Evolutionary conservation across 345 rosid species (phyloP), one percentile per base, ranked within the genome.

Genomic region (Crucihimalaya himalaica): DNA sequence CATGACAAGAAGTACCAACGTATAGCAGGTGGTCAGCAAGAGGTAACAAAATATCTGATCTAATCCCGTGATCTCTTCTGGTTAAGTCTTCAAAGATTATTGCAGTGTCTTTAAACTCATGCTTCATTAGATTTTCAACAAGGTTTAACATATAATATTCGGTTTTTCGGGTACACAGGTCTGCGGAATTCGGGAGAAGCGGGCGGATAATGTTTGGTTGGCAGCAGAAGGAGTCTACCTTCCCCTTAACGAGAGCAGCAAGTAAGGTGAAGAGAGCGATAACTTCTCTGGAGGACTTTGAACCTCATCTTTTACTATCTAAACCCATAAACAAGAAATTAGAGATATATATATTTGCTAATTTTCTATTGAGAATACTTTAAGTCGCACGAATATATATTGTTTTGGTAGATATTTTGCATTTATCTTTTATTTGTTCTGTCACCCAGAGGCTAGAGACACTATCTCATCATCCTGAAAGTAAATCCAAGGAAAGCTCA

Each of bases 11-110:
- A 89, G 78, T 96, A 92, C 85, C 84, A 86, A 68, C 85, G 98
- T n/a, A 89, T 92, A 52, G 99, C 98, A 56, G 99, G 99, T 63
- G 98, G 97, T n/a, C 99, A 96, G 76, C 99, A 96, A 74, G 99
- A 96, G 97, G 98, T 92, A 74, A 79, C 78, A 3, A 27, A 65
- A 43, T 18, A 7, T 25, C 42, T 37, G 39, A 54, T 39, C 28
- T 4, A 47, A 18, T 6, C 20, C 19, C 40, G 1, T 37, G 40
- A 35, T 3, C 40, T 35, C 40, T 35, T 9, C 39, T 35, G 39
- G 39, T 35, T 35, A 12, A 4, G n/a, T 59, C 39, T 51, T 34
- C 23, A 60, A 60, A 29, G 18, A 60, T 21, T 29, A 21, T 42
- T n/a, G 27, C 34, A 10, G 13, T 32, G 29, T 70, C 27, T 58